Evolutionary conservation across 768 basidiomycete genomes (phyloP), one percentile per base, ranked within the genome.

Genomic region (Tricholoma furcatifolium): DNA sequence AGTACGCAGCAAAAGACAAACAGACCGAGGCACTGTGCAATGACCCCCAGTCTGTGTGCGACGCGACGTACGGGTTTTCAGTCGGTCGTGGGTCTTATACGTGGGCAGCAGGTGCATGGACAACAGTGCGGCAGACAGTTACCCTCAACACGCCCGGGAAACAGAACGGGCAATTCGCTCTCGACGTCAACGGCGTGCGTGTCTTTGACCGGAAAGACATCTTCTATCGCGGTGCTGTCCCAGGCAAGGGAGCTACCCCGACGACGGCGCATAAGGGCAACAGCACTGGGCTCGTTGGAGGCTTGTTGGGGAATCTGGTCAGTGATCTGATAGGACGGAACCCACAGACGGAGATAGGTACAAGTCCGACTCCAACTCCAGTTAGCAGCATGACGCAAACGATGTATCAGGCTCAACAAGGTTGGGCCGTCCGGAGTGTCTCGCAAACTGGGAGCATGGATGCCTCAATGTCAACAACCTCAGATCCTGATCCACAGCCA

Each of bases 1-100:
- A 91, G 90, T 92, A 92, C 58, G 90, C 85, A 4, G 83, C 87
- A 0, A 88, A 86, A 62, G 78, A 82, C 42, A 81, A 79, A 58
- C 90, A 92, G 65, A 81, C 83, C 0, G 54, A 67, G 0, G 68
- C 73, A 0, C 70, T 91, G 1, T 92, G 91, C 64, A 56, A 66
- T 0, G 79, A 84, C 34, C 76, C 79, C 0, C 66, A 66, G 32
- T 88, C 88, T 0, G 75, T 81, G 6, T 93, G 91, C 65, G 78
- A 86, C 44, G 59, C 75, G 0, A 65, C 66, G 0, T 93, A 91
- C 61, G 91, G 91, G 0, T 71, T 91, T 20, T 91, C 88, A 1
- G 72, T 93, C 20, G 88, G 83, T 11, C 79, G 91, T 6, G 88
- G 88, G 0, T 74, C 85, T 0, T 93, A 90, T 73, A 62, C 52